Base-by-base conservation (phyloP, 2,329 filamentous ascomycete genomes). In the Botryotinia calthae region DNA sequence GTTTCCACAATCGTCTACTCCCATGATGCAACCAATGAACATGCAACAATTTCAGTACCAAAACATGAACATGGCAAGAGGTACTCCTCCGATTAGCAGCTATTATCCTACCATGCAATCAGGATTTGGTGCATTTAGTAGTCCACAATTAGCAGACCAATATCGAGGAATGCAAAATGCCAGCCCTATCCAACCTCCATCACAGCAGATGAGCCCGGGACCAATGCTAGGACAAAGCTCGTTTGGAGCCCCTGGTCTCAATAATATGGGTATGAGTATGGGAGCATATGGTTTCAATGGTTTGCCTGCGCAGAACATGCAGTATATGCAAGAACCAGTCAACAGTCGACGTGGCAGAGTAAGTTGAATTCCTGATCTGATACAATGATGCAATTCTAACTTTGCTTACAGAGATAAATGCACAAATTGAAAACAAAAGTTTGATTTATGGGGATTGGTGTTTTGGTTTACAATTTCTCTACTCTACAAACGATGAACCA, bases 311-410 rank as follows among this genome's bases (percentile, higher is more conserved):
- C 85, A 84, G 74, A 84, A 84, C 76, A 84, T 87, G 82, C 85
- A 83, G 71, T 78, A 87, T 77, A 83, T 87, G 82, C 85, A 89
- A 75, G 87, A 89, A 78, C 86, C 87, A 77, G 84, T 84, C 76
- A 88, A 87, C 80, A 80, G 82, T 75, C 83, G 88, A 81, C 86
- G 88, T 77, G 88, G 88, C 81, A 86, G 88, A 79, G 87, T 89
- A 86, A 69, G 77, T 78, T 76, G 4, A 40, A 48, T 14, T 7
- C 42, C 10, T n/a, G 28, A 14, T 31, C 31, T 10, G 4, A 12
- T 31, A 14, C 61, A 25, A 18, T 16, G 40, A 72, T 22, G n/a
- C 8, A 46, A 34, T 71, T 10, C 34, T 54, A 66, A 71, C 37
- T 16, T 20, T 42, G 31, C 25, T 34, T 34, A 37, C 70, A 71